Conservation (phyloP, 495 filamentous ascomycete genomes). For the Usnea hakonensis region DNA sequence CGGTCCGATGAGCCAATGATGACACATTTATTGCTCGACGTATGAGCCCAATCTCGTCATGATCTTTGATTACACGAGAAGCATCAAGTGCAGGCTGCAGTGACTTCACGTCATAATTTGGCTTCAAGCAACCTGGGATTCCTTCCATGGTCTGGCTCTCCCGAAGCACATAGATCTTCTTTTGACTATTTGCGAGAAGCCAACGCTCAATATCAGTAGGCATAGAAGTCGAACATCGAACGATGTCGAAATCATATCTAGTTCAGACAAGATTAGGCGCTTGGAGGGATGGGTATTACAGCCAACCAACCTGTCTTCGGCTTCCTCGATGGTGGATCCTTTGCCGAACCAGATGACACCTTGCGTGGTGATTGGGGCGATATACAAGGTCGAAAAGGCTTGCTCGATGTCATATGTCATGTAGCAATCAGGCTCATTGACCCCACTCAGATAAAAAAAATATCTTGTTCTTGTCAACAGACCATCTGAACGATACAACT, state of each 20-base stretch:
- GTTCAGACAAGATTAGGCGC: slow-evolving; percentile 25
- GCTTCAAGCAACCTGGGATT: not conserved
- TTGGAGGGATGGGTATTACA: slow-evolving; percentile 56
- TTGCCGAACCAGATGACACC: slow-evolving; percentile 91
- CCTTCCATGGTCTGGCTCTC: not conserved
- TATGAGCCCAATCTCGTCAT: slow-evolving; percentile 73
- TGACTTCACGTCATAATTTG: slow-evolving; percentile 28
- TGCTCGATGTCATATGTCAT: slow-evolving; percentile 69
- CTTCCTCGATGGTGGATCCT: slow-evolving; percentile 65
- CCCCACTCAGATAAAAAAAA: slow-evolving; percentile 93
- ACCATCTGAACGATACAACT: not conserved
- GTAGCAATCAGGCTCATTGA: slow-evolving; percentile 69
- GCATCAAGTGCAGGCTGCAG: slow-evolving; percentile 51
- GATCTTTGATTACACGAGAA: slow-evolving; percentile 65
- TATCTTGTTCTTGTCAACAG: slow-evolving; percentile 64
- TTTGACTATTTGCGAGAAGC: slow-evolving; percentile 16
- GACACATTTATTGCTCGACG: slow-evolving; percentile 70
- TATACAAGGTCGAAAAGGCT: slow-evolving; percentile 73
- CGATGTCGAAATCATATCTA: slow-evolving; percentile 16
- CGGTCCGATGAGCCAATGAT: slow-evolving; percentile 60
- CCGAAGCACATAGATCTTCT: slow-evolving; percentile 5
- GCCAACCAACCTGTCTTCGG: slow-evolving; percentile 59
- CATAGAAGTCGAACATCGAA: slow-evolving; percentile 21
- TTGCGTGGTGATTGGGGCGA: slow-evolving; percentile 78
- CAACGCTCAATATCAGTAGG: not conserved